Percentiles rank a stretch among this genome's conserved stretches.
These are phyloP conservation scores for Gnomoniopsis sp. DNA, from an alignment of 2,329 filamentous ascomycete genomes.

Conservation along the genomic window DNA sequence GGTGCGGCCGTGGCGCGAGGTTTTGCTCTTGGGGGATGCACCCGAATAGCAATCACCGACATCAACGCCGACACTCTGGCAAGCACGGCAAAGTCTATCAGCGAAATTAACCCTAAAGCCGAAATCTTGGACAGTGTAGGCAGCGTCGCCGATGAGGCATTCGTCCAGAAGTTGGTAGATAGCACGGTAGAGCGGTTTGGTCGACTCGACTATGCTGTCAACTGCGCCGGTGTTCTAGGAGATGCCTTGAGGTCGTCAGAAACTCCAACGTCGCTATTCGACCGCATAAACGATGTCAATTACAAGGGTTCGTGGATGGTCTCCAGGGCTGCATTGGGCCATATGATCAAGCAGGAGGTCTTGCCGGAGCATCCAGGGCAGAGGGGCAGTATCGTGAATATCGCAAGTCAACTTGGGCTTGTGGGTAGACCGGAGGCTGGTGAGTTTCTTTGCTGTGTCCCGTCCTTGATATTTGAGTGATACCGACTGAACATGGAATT, in stretches of 20 bases:
- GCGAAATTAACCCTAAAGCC: slow-evolving; percentile 29
- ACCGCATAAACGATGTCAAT: slow-evolving; percentile 52
- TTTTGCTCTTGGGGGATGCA: slow-evolving; percentile 48
- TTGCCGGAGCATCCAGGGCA: slow-evolving; percentile 37
- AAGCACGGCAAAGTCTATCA: slow-evolving; percentile 31
- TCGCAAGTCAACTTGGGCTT: slow-evolving; percentile 51
- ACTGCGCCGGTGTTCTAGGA: slow-evolving; percentile 52
- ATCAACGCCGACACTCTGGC: slow-evolving; percentile 39
- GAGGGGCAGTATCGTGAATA: slow-evolving; percentile 47
- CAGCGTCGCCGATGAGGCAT: slow-evolving; percentile 45
- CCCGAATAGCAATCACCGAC: slow-evolving; percentile 52
- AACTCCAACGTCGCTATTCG: slow-evolving; percentile 44
- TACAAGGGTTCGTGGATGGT: slow-evolving; percentile 49
- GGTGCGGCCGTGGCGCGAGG: slow-evolving; percentile 49
- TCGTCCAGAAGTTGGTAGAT: slow-evolving; percentile 35
- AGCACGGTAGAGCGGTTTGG: slow-evolving; percentile 33
- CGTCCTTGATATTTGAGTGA: too few species aligned
- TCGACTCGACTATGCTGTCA: slow-evolving; percentile 54
- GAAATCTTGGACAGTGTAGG: slow-evolving; percentile 35
- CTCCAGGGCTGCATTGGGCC: slow-evolving; percentile 38
- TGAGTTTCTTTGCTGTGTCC: slow-evolving; percentile 25
- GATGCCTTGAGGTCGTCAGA: slow-evolving; percentile 40
- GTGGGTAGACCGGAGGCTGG: slow-evolving; percentile 42
- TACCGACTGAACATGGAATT: background rate
- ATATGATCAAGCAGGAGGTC: slow-evolving; percentile 44